Evolutionary conservation across 208 protist species (phyloP).

Genomic region (Wallacemonas rigidus): DNA sequence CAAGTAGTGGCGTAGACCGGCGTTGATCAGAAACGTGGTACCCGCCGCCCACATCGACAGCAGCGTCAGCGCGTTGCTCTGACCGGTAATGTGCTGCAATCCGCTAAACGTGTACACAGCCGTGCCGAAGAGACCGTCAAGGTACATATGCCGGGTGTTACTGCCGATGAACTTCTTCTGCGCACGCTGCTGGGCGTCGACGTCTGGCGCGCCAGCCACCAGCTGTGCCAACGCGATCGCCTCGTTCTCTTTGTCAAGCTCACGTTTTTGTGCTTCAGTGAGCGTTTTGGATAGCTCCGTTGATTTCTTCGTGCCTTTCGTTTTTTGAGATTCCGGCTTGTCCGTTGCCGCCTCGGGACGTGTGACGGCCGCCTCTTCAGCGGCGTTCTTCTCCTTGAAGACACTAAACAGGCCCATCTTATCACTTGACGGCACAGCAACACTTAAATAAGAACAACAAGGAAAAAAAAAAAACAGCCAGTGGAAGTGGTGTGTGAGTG

Average conservation of each 20-base stretch:
- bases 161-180: slow-evolving; percentile 38
- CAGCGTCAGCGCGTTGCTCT: slow-evolving; percentile 67
- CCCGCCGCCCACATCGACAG: slow-evolving; percentile 79
- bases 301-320: too few species aligned
- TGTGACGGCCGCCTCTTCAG: too few species aligned
- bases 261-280: too few species aligned
- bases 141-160: slow-evolving; percentile 62
- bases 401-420: too few species aligned
- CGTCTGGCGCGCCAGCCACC: slow-evolving; percentile 42
- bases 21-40: slow-evolving; percentile 69
- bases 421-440: too few species aligned
- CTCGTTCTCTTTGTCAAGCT: slow-evolving; percentile 3
- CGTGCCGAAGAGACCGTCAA: slow-evolving; percentile 47
- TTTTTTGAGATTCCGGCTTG: slow-evolving; percentile 8
- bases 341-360: neutral
- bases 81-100: slow-evolving; percentile 68
- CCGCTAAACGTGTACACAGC: slow-evolving; percentile 71
- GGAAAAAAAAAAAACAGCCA: too few species aligned
- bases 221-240: slow-evolving; percentile 51
- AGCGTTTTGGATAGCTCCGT: too few species aligned
- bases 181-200: slow-evolving; percentile 29
- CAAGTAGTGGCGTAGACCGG: slow-evolving; percentile 54
- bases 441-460: too few species aligned
- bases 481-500: too few species aligned
- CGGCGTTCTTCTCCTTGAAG: too few species aligned